A percentile compares a stretch with the other conserved stretches of the same genome.
Conservation (phyloP, 1,284 basidiomycete genomes). For the Tylopilus sp. region DNA sequence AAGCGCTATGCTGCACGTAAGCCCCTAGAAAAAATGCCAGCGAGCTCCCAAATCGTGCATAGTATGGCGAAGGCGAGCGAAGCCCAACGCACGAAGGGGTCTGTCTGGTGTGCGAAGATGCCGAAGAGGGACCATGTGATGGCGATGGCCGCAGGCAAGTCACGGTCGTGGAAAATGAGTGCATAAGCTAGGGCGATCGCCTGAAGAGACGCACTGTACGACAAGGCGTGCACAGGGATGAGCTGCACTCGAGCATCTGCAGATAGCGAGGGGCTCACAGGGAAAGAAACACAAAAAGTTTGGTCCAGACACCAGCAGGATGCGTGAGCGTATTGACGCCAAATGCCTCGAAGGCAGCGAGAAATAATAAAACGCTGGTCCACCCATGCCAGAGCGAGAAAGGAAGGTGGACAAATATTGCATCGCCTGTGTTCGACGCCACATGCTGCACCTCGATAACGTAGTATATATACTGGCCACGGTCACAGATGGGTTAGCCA, state of each 20-base stretch:
- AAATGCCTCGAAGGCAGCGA: constrained; percentile 89
- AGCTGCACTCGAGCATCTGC: constrained; percentile 5
- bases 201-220: constrained; percentile 82
- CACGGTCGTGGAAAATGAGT: constrained; percentile 85
- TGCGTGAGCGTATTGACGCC: constrained; percentile 70
- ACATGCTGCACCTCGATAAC: constrained; percentile 82
- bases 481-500: constrained; percentile 13
- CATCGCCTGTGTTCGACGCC: constrained; percentile 62
- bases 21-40: constrained; percentile 53
- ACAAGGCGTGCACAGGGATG: constrained; percentile 4
- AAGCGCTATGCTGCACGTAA: constrained; percentile 45
- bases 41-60: constrained; percentile 78
- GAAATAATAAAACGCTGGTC: constrained; percentile 87
- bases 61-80: constrained; percentile 85
- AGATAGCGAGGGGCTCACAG: constrained; percentile 44
- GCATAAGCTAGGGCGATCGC: constrained; percentile 89
- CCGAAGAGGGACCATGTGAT: constrained; percentile 83
- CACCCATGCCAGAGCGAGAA: constrained; percentile 95
- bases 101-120: constrained; percentile 70
- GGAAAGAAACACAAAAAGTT: constrained; percentile 89
- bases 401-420: constrained; percentile 79
- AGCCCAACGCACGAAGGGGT: constrained; percentile 82
- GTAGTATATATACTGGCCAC: constrained; percentile 80
- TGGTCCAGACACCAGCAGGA: constrained; percentile 82
- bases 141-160: constrained; percentile 84